Conservation (phyloP, 2,329 filamentous ascomycete species). For the Herpotrichia juniperi region DNA sequence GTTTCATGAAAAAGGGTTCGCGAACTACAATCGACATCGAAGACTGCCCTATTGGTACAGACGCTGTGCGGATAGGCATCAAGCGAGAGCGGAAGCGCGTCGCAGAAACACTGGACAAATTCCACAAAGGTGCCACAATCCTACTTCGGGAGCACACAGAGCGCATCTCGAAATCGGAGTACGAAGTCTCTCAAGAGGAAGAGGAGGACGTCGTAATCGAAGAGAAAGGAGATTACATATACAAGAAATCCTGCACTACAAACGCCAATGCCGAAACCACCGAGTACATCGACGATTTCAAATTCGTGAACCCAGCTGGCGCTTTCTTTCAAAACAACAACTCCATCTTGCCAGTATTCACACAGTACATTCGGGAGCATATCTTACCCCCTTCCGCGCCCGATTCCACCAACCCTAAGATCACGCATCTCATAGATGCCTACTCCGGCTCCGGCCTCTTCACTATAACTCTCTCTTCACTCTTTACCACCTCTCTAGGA, state of each 20-base stretch:
- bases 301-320: constrained; percentile 89
- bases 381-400: constrained; percentile 62
- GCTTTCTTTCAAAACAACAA: constrained; percentile 99
- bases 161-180: constrained; percentile 61
- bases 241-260: constrained; percentile 88
- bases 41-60: constrained; percentile 93
- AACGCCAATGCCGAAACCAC: constrained; percentile 81
- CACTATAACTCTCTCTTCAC: constrained; percentile 85
- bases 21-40: constrained; percentile 89
- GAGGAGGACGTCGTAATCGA: constrained; percentile 53
- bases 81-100: constrained; percentile 79
- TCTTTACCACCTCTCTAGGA: constrained; percentile 81
- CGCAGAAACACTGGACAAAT: constrained; percentile 70
- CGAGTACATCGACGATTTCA: constrained; percentile 84
- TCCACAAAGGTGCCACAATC: constrained; percentile 83
- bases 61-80: constrained; percentile 81
- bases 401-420: constrained; percentile 35
- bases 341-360: constrained; percentile 88
- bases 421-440: constrained; percentile 93
- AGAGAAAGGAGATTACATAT: constrained; percentile 66
- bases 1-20: constrained; percentile 88
- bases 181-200: constrained; percentile 26
- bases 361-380: constrained; percentile 81
- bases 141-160: constrained; percentile 85
- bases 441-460: constrained; percentile 98